Base-by-base conservation (phyloP, 345 rosid genomes). In the Moringa oleifera region DNA sequence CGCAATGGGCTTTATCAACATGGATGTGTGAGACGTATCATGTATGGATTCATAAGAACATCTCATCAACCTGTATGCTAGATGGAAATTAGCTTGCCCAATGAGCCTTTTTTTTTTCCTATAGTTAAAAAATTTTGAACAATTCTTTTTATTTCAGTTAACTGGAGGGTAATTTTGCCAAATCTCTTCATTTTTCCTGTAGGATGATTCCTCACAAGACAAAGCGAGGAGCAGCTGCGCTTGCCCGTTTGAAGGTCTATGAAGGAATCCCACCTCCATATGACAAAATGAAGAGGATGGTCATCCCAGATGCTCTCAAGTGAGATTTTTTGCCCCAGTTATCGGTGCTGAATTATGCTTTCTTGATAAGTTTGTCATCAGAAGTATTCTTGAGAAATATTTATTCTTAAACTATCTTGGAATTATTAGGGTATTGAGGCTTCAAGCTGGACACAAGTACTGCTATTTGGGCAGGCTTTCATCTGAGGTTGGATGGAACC, bases 161-260 rank as follows among this genome's bases (percentile, higher is more conserved):
- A 15, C 8, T 51, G 54, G 20, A 51, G 21, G 10, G 7, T 51
- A 18, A 6, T 19, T 18, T 51, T 51, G 54, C 54, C 7, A 12
- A 21, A 0, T 51, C 19, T 51, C 21, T 7, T 51, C 21, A 9
- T 12, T 19, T 11, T 51, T 57, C n/a, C n/a, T 69, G 59, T 33
- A 85, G 90, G 25, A 90, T 86, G 97, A 84, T 88, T 56, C 97
- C 91, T 3, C 93, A 81, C 66, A 90, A 87, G 79, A 87, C 87
- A 4, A 87, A 87, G 80, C 78, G 91, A 6, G 97, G 95, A 55
- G 95, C 88, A 6, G 83, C 80, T 3, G 91, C 95, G 0, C 85
- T 90, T 68, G 83, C 78, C 0, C 80, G 91, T 5, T 66, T 87
- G 83, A 87, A 85, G 79, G 85, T 66, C 13, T 90, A 79, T 59